Percentiles rank a stretch among this genome's conserved stretches.
phyloP scores from a whole-genome alignment of 306 rosid species.

The Glycine tomentella region DNA sequence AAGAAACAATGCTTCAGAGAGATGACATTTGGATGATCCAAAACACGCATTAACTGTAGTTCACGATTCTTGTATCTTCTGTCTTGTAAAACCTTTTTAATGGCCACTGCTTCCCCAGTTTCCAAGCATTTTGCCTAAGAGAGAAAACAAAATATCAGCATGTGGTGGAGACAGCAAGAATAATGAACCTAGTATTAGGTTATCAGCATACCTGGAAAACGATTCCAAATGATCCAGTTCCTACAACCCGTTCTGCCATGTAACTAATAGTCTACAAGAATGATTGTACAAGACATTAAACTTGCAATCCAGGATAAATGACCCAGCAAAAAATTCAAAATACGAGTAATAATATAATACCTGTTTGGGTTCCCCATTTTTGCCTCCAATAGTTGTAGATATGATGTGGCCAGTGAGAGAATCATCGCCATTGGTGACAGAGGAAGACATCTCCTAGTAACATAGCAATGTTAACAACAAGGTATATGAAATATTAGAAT shows the following conservation, averaged over 20 bases:
- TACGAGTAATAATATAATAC: slow-evolving; percentile 45
- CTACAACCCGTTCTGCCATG: slow-evolving; percentile 97
- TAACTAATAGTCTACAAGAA: slow-evolving; percentile 89
- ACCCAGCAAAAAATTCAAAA: slow-evolving; percentile 17
- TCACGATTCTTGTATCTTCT: slow-evolving; percentile 92
- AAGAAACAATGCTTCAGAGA: slow-evolving; percentile 95
- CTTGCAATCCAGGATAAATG: slow-evolving; percentile 38
- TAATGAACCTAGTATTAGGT: not conserved
- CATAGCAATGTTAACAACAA: slow-evolving; percentile 16
- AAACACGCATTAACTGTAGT: slow-evolving; percentile 91
- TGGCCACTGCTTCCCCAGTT: slow-evolving; percentile 93
- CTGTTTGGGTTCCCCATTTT: slow-evolving; percentile 97
- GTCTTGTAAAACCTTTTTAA: slow-evolving; percentile 93
- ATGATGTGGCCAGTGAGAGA: slow-evolving; percentile 93
- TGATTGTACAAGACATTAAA: slow-evolving; percentile 45
- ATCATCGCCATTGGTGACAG: slow-evolving; percentile 80
- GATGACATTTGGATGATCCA: slow-evolving; percentile 96
- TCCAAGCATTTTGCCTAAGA: slow-evolving; percentile 92
- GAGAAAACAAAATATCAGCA: slow-evolving; percentile 10
- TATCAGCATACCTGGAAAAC: slow-evolving; percentile 86
- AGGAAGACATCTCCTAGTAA: slow-evolving; percentile 79
- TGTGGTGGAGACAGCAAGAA: slow-evolving; percentile 12
- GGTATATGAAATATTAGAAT: slow-evolving; percentile 10
- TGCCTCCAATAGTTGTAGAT: slow-evolving; percentile 94
- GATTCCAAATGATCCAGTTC: slow-evolving; percentile 92